phyloP scores from a whole-genome alignment of 768 basidiomycete genomes.

The Coprinellus aureogranulatus region DNA sequence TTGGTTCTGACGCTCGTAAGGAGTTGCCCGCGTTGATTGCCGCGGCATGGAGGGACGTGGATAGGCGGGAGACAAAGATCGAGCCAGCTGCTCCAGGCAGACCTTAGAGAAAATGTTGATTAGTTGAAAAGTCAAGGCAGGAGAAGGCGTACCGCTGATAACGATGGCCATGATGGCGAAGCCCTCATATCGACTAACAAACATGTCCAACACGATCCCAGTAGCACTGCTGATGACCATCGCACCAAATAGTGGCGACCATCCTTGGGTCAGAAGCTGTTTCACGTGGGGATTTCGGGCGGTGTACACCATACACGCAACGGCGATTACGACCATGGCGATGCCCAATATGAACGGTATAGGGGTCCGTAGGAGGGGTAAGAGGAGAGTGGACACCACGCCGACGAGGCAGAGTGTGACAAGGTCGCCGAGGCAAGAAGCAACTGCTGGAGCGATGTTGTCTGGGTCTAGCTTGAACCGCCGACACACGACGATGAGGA shows the following conservation, averaged over 20 bases:
- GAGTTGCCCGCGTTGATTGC: slow-evolving; percentile 33
- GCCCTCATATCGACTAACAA: slow-evolving; percentile 83
- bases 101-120: slow-evolving; percentile 43
- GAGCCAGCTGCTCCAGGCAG: slow-evolving; percentile 88
- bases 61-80: slow-evolving; percentile 87
- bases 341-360: slow-evolving; percentile 59
- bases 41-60: slow-evolving; percentile 79
- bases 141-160: slow-evolving; percentile 64
- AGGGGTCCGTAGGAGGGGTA: slow-evolving; percentile 61
- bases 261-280: slow-evolving; percentile 77
- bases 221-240: slow-evolving; percentile 87
- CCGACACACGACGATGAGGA: slow-evolving; percentile 75
- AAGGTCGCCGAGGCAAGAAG: slow-evolving; percentile 89
- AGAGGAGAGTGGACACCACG: slow-evolving; percentile 67
- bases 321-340: slow-evolving; percentile 44
- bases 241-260: slow-evolving; percentile 87
- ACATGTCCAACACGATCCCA: slow-evolving; percentile 87
- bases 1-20: slow-evolving; percentile 33
- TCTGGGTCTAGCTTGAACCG: slow-evolving; percentile 82
- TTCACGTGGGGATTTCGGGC: slow-evolving; percentile 66
- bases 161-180: slow-evolving; percentile 86
- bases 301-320: slow-evolving; percentile 53
- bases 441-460: slow-evolving; percentile 94
- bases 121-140: background rate
- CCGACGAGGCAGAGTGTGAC: slow-evolving; percentile 85